These are phyloP conservation scores for Globisporangium yorkense DNA, from an alignment of 352 stramenopile species.

Conservation along the genomic window DNA sequence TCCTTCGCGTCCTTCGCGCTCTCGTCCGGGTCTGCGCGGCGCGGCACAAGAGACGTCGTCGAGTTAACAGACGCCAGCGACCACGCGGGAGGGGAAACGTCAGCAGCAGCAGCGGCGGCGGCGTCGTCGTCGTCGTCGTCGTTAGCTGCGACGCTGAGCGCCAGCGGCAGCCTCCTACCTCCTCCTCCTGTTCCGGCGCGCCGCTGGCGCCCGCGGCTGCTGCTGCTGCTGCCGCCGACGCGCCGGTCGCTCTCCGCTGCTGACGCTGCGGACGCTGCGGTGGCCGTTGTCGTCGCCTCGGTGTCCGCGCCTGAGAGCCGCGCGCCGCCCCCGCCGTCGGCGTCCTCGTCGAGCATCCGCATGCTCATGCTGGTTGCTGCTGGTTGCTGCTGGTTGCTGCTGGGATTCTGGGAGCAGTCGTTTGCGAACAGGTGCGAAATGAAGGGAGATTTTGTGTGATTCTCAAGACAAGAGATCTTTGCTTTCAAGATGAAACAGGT, in stretches of 20 bases:
- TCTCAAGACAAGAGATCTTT: too few relatives aligned
- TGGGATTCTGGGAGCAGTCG: neutral
- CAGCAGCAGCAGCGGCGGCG: too few relatives aligned
- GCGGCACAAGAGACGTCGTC: slow-evolving; percentile 50
- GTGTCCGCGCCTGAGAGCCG: neutral
- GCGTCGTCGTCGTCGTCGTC: neutral
- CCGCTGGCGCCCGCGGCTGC: neutral
- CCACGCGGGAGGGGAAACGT: neutral
- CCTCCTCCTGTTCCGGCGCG: neutral
- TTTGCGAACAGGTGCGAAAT: too few relatives aligned
- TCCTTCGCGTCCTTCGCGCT: slow-evolving; percentile 9
- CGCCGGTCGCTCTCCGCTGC: neutral
- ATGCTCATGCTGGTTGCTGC: neutral
- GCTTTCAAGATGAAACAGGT: too few relatives aligned
- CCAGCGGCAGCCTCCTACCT: neutral
- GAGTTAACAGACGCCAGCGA: slow-evolving; percentile 34
- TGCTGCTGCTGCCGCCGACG: neutral
- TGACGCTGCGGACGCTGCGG: too few relatives aligned
- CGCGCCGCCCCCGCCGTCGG: neutral
- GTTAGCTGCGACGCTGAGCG: neutral
- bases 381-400: too few relatives aligned
- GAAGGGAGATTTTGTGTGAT: too few relatives aligned
- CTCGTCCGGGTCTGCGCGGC: slow-evolving; percentile 25
- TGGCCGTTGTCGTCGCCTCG: neutral
- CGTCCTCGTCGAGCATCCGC: slow-evolving; percentile 1